phyloP scores from a whole-genome alignment of 805 yeast genomes.

The Starmera pachycereana region DNA sequence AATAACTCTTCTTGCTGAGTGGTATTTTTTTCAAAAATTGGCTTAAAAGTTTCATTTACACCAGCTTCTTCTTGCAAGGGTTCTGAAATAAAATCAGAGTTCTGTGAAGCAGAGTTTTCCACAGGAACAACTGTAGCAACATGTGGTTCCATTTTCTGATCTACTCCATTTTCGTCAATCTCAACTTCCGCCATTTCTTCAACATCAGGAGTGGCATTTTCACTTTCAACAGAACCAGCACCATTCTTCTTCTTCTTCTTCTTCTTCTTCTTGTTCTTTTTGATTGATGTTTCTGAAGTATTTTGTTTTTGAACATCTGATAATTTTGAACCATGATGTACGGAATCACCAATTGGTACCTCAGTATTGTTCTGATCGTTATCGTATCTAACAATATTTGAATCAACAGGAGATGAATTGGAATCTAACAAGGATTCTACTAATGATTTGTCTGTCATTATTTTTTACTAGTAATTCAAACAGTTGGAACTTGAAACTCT shows the following conservation, averaged over 20 bases:
- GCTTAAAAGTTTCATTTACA: background rate
- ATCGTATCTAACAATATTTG: too few species aligned
- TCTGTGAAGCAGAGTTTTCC: background rate
- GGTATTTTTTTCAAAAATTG: too few species aligned
- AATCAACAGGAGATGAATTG: too few species aligned
- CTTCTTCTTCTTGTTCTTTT: constrained; percentile 3
- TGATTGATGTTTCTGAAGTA: background rate
- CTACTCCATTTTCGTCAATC: too few species aligned
- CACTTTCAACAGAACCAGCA: background rate
- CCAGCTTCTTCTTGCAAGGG: background rate
- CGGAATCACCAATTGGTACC: background rate
- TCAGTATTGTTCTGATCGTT: too few species aligned
- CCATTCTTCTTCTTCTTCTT: constrained; percentile 2
- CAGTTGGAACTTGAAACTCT: too few species aligned
- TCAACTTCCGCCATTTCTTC: background rate
- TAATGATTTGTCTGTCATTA: too few species aligned
- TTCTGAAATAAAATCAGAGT: background rate
- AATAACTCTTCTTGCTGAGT: too few species aligned
- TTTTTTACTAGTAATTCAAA: too few species aligned
- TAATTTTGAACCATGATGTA: background rate
- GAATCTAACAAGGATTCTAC: too few species aligned
- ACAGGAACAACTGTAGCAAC: background rate
- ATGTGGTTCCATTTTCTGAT: background rate
- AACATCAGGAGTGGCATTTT: background rate
- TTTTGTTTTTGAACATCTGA: background rate